Percentiles rank a stretch among this genome's conserved stretches.
Evolutionary conservation across 2,329 filamentous ascomycete genomes (phyloP).

Genomic region (Malbranchea zuffiana): DNA sequence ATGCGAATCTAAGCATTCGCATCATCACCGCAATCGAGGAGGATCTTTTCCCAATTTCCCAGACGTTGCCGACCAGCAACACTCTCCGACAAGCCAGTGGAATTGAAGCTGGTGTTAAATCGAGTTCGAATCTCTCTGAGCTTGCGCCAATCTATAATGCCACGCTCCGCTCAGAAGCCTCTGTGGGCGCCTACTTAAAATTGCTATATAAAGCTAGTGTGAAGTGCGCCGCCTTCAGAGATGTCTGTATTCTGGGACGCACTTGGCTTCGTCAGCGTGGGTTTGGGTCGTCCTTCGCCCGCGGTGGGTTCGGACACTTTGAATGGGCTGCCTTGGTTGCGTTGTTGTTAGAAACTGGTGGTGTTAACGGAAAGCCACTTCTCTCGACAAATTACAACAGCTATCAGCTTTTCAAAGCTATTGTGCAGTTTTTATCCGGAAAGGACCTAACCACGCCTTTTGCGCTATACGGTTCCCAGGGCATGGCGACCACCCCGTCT

Average conservation of each 20-base stretch:
- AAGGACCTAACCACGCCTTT: slow-evolving; percentile 63
- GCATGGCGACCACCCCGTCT: slow-evolving; percentile 23
- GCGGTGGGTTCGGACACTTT: slow-evolving; percentile 83
- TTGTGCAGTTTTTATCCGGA: slow-evolving; percentile 72
- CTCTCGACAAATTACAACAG: slow-evolving; percentile 74
- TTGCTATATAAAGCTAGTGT: slow-evolving; percentile 59
- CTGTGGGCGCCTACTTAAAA: slow-evolving; percentile 63
- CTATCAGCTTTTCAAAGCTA: slow-evolving; percentile 90
- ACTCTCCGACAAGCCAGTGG: slow-evolving; percentile 51
- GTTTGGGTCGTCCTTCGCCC: slow-evolving; percentile 56
- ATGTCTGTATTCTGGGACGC: slow-evolving; percentile 75
- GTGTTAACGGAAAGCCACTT: slow-evolving; percentile 56
- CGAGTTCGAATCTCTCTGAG: slow-evolving; percentile 14
- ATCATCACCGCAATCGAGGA: slow-evolving; percentile 66
- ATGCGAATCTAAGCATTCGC: slow-evolving; percentile 50
- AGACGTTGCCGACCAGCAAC: slow-evolving; percentile 59
- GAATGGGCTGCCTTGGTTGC: slow-evolving; percentile 80
- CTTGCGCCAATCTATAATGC: slow-evolving; percentile 79
- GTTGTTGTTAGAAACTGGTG: slow-evolving; percentile 67
- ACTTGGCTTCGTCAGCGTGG: slow-evolving; percentile 85
- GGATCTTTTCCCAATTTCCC: slow-evolving; percentile 57
- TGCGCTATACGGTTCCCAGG: slow-evolving; percentile 29
- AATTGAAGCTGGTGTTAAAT: slow-evolving; percentile 34
- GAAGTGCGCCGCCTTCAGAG: slow-evolving; percentile 61
- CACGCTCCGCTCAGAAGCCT: slow-evolving; percentile 65